These are phyloP conservation scores for Lentinula aciculospora DNA, from an alignment of 768 basidiomycete genomes.

Conservation along the genomic window DNA sequence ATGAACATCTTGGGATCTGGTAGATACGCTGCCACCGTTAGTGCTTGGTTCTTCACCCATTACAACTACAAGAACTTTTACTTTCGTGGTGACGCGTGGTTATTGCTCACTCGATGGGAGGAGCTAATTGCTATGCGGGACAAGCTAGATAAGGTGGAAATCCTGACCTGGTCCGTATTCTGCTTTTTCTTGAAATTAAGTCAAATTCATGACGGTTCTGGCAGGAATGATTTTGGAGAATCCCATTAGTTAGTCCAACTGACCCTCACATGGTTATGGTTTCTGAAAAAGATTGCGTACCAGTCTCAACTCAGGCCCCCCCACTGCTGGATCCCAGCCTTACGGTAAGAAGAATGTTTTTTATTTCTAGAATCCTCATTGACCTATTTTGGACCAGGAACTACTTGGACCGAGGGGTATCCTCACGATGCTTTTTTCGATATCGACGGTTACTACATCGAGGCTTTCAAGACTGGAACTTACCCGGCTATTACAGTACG, in stretches of 20 bases:
- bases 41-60: constrained; percentile 35
- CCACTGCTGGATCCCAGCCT: constrained; percentile 25
- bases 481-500: constrained; percentile 55
- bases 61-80: constrained; percentile 54
- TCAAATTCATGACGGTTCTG: background rate
- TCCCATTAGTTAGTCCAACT: background rate
- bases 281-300: background rate
- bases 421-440: constrained; percentile 56
- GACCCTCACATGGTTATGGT: background rate
- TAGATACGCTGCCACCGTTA: constrained; percentile 28
- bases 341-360: constrained; percentile 14
- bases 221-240: background rate
- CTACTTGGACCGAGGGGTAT: constrained; percentile 34
- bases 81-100: constrained; percentile 61
- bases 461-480: constrained; percentile 60
- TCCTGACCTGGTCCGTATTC: constrained; percentile 63
- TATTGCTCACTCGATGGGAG: constrained; percentile 68
- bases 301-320: background rate
- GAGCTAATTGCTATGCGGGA: constrained; percentile 56
- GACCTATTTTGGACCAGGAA: constrained; percentile 14
- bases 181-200: background rate
- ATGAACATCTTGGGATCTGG: constrained; percentile 30
- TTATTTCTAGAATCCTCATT: background rate
- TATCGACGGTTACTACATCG: constrained; percentile 60
- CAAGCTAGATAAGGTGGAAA: constrained; percentile 50